A percentile compares a stretch with the other conserved stretches of the same genome.
These are phyloP conservation scores for Cenchrus purpureus DNA, from an alignment of 176 grass and related monocot species.

Conservation along the genomic window DNA sequence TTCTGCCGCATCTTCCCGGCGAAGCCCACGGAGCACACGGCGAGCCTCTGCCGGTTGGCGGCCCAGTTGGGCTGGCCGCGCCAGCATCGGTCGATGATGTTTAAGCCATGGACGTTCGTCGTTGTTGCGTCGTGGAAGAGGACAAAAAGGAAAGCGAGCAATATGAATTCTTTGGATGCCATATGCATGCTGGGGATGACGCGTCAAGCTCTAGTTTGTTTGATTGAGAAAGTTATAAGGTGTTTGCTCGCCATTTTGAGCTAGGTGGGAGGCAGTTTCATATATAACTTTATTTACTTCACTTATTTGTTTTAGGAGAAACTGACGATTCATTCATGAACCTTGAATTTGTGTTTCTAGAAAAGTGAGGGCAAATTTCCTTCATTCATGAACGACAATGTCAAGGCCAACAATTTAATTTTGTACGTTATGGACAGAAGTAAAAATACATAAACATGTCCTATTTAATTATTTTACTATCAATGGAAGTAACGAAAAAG, in stretches of 20 bases:
- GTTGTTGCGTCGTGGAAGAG: conserved; percentile 2
- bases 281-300: neutral
- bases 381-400: too few relatives aligned
- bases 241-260: neutral
- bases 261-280: neutral
- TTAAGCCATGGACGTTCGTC: conserved; percentile 14
- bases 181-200: neutral
- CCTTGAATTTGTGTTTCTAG: too few relatives aligned
- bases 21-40: conserved; percentile 75
- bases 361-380: too few relatives aligned
- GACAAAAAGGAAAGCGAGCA: conserved; percentile 20
- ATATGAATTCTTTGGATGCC: neutral
- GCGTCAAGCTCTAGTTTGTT: neutral
- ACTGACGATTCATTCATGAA: too few relatives aligned
- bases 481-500: too few relatives aligned
- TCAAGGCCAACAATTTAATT: too few relatives aligned
- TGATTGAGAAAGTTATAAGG: neutral
- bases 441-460: too few relatives aligned
- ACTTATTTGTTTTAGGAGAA: too few relatives aligned
- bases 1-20: conserved; percentile 77
- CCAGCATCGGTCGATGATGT: conserved; percentile 82
- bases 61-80: conserved; percentile 61
- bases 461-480: too few relatives aligned
- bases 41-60: conserved; percentile 59
- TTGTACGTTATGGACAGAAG: too few relatives aligned